Conservation (phyloP, 2,329 filamentous ascomycete species). For the Scolecobasidium constrictum region DNA sequence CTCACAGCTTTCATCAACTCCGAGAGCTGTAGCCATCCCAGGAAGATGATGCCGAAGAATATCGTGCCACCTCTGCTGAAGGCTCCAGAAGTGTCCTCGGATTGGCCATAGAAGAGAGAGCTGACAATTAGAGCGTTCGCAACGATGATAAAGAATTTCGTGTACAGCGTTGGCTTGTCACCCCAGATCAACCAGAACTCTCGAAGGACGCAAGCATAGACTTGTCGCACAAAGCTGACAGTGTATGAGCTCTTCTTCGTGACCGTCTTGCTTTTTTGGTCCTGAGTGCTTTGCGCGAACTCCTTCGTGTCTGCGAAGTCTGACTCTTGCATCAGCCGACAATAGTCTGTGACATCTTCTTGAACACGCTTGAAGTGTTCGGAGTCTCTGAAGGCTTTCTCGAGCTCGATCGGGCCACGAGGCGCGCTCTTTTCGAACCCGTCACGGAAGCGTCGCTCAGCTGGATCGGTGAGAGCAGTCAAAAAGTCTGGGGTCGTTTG, state of each 20-base stretch:
- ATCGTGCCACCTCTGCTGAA: slow-evolving; percentile 52
- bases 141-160: slow-evolving; percentile 70
- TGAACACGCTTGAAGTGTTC: slow-evolving; percentile 45
- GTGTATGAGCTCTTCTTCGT: slow-evolving; percentile 65
- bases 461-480: slow-evolving; percentile 55
- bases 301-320: slow-evolving; percentile 49
- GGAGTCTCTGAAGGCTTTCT: slow-evolving; percentile 24
- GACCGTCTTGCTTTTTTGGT: slow-evolving; percentile 55
- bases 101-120: slow-evolving; percentile 8
- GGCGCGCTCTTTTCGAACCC: slow-evolving; percentile 47
- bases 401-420: slow-evolving; percentile 44
- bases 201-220: slow-evolving; percentile 55
- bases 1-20: slow-evolving; percentile 70
- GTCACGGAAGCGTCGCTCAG: slow-evolving; percentile 44
- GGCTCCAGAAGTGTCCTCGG: slow-evolving; percentile 40
- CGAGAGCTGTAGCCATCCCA: slow-evolving; percentile 61
- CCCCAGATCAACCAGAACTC: slow-evolving; percentile 72
- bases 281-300: slow-evolving; percentile 55
- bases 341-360: slow-evolving; percentile 50
- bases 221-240: slow-evolving; percentile 61
- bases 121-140: slow-evolving; percentile 8
- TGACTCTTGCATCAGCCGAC: slow-evolving; percentile 44
- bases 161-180: slow-evolving; percentile 63
- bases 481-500: slow-evolving; percentile 63
- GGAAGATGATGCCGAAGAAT: slow-evolving; percentile 58